These are phyloP conservation scores for Tetracladium maxilliforme DNA, from an alignment of 2,329 filamentous ascomycete species.

Conservation along the genomic window DNA sequence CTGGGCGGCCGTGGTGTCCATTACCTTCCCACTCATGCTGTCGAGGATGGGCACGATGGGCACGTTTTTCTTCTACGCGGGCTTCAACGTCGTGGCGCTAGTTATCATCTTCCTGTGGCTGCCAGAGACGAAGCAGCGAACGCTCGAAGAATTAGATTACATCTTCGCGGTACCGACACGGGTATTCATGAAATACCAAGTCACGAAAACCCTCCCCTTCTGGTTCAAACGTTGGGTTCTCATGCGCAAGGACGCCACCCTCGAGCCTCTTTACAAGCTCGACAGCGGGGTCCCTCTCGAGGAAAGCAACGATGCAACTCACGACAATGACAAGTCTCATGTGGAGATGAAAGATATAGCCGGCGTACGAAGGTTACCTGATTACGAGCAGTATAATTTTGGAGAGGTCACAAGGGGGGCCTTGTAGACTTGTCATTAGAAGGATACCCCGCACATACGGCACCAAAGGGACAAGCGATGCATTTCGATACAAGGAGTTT, in stretches of 20 bases:
- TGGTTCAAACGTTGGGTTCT: constrained; percentile 7
- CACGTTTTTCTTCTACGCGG: constrained; percentile 38
- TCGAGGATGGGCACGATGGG: constrained; percentile 25
- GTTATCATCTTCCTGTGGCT: constrained; percentile 40
- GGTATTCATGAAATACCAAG: background rate
- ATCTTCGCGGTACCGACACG: constrained; percentile 22
- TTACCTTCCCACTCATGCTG: constrained; percentile 47
- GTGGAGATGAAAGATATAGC: too few relatives aligned
- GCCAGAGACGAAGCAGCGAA: constrained; percentile 39
- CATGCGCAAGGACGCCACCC: constrained; percentile 20
- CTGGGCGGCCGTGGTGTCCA: constrained; percentile 44
- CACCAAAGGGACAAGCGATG: too few relatives aligned
- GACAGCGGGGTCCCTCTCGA: too few relatives aligned
- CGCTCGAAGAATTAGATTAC: constrained; percentile 20
- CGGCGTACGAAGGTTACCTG: too few relatives aligned
- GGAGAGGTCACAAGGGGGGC: too few relatives aligned
- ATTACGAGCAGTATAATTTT: too few relatives aligned
- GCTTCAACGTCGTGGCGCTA: constrained; percentile 37
- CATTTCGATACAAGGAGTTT: too few relatives aligned
- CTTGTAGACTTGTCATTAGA: too few relatives aligned
- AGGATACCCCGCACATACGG: too few relatives aligned
- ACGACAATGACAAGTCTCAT: too few relatives aligned
- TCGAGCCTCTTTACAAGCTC: constrained; percentile 36
- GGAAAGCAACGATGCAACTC: too few relatives aligned
- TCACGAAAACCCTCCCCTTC: background rate